phyloP scores from a whole-genome alignment of 2,329 filamentous ascomycete genomes.

The Alternaria conjuncta region DNA sequence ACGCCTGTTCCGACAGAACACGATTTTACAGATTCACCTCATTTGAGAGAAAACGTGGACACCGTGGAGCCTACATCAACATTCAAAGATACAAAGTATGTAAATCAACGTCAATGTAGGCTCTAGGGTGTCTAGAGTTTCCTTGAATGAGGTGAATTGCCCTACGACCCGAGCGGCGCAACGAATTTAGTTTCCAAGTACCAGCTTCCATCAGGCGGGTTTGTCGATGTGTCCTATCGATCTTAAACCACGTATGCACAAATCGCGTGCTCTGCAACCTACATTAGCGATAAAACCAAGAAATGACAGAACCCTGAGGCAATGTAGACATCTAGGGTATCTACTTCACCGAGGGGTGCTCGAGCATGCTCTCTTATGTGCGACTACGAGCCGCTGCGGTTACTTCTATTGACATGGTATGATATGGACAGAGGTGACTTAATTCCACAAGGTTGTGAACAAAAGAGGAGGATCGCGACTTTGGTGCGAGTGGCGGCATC shows the following conservation, averaged over 20 bases:
- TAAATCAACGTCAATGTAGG: too few relatives aligned
- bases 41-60: too few relatives aligned
- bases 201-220: background rate
- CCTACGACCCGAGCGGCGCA: background rate
- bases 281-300: background rate
- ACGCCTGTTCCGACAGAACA: too few relatives aligned
- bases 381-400: background rate
- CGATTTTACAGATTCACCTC: too few relatives aligned
- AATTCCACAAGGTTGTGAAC: accelerated
- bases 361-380: background rate
- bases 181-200: background rate
- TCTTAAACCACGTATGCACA: background rate
- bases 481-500: background rate
- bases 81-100: too few relatives aligned
- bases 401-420: background rate
- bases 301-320: background rate
- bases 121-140: too few relatives aligned
- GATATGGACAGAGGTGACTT: background rate
- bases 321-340: background rate
- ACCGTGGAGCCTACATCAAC: too few relatives aligned
- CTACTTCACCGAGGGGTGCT: background rate
- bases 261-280: background rate
- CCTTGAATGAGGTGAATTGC: too few relatives aligned
- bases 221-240: background rate
- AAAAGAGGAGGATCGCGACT: background rate